Conservation (phyloP, 768 basidiomycete genomes). For the Termitomyces sp. region DNA sequence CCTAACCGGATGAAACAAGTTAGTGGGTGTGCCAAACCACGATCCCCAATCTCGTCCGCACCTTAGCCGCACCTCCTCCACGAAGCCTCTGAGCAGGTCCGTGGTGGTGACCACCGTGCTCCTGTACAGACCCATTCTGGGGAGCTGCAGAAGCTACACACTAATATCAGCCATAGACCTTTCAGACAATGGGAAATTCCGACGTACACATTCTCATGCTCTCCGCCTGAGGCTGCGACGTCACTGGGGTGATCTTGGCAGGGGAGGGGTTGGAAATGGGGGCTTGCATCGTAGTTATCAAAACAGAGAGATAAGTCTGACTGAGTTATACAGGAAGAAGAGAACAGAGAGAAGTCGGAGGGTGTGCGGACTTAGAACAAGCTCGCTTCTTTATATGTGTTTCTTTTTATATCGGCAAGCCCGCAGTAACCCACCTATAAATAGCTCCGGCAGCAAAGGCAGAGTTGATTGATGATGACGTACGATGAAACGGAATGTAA, state of each 20-base stretch:
- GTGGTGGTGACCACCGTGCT: constrained; percentile 22
- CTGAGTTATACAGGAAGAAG: background rate
- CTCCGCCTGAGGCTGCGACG: constrained; percentile 51
- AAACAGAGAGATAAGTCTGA: background rate
- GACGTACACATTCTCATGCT: constrained; percentile 59
- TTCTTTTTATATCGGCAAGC: background rate
- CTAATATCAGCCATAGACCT: background rate
- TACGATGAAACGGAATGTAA: background rate
- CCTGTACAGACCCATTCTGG: constrained; percentile 1
- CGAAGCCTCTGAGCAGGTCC: constrained; percentile 53
- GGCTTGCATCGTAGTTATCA: background rate
- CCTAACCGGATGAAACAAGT: constrained; percentile 29
- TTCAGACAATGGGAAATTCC: background rate
- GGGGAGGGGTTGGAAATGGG: constrained; percentile 10
- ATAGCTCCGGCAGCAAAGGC: background rate
- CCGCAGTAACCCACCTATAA: background rate
- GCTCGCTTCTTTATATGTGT: background rate
- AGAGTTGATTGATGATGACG: background rate
- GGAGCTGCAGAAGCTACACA: background rate
- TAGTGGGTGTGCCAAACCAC: background rate
- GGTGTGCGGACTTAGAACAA: background rate
- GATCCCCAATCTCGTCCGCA: constrained; percentile 17
- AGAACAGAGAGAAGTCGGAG: background rate
- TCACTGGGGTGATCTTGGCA: constrained; percentile 22
- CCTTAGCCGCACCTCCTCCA: constrained; percentile 69